Evolutionary conservation across 176 grass and related monocot genomes (phyloP).

Genomic region (Hsuehochloa calcarea): DNA sequence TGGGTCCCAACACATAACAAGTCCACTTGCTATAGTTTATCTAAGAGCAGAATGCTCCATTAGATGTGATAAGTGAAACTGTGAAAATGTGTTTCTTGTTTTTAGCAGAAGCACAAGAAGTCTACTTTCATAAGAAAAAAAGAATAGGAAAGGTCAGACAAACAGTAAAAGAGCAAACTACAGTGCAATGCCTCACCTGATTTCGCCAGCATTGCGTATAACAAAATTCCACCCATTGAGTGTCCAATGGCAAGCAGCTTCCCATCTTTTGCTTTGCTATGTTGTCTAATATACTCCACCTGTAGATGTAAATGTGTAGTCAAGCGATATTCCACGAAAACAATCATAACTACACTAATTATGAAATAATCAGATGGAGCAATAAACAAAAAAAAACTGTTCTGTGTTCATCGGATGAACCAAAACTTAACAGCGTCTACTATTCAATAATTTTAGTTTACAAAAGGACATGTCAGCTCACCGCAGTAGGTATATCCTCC

Average conservation of each 20-base stretch:
- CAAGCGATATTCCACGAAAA: not conserved
- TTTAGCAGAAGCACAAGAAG: not conserved
- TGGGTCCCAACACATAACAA: not conserved
- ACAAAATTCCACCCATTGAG: constrained; percentile 75
- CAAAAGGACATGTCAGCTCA: constrained; percentile 11
- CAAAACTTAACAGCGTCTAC: not conserved
- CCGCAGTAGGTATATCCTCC: constrained; percentile 82
- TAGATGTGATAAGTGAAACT: not conserved
- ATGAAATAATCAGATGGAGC: not conserved
- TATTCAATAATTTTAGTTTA: not conserved
- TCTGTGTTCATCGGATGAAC: not conserved
- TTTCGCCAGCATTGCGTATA: constrained; percentile 79
- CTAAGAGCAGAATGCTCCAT: not conserved
- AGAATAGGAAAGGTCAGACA: not conserved
- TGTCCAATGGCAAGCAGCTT: constrained; percentile 87
- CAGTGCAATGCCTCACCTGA: constrained; percentile 40
- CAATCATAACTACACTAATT: not conserved
- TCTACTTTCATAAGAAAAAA: not conserved
- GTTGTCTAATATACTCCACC: constrained; percentile 73
- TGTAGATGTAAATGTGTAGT: constrained; percentile 10
- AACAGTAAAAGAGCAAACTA: not conserved
- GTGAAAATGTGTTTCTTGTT: not conserved
- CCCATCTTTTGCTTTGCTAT: constrained; percentile 60
- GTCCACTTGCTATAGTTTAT: not conserved
- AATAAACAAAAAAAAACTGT: not conserved